phyloP scores from a whole-genome alignment of 768 basidiomycete species.

The Russula compacta region DNA sequence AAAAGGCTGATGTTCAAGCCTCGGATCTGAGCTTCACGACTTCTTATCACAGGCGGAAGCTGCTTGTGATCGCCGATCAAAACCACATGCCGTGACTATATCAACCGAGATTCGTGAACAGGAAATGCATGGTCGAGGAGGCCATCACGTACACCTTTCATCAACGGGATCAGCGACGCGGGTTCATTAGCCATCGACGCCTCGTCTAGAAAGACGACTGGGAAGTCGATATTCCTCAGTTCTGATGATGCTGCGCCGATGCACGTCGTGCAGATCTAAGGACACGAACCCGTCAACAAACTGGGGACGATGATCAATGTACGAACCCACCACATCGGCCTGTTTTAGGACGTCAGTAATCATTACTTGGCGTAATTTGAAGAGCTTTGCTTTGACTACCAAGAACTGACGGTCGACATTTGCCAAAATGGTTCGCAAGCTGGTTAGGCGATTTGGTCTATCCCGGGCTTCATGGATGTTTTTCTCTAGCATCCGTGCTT shows the following conservation, averaged over 20 bases:
- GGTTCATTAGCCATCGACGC: constrained; percentile 97
- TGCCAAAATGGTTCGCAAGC: constrained; percentile 25
- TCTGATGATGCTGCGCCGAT: constrained; percentile 62
- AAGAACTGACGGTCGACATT: constrained; percentile 27
- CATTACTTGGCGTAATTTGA: constrained; percentile 53
- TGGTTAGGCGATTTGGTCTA: constrained; percentile 23
- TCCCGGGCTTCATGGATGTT: background rate
- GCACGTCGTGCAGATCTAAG: constrained; percentile 82
- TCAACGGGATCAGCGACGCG: constrained; percentile 80
- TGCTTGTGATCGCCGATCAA: constrained; percentile 98
- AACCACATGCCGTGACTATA: constrained; percentile 68
- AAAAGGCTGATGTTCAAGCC: constrained; percentile 80
- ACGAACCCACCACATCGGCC: constrained; percentile 63
- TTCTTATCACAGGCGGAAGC: constrained; percentile 79
- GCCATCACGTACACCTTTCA: constrained; percentile 75
- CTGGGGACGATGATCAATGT: background rate
- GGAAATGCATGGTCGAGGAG: constrained; percentile 14
- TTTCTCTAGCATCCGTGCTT: constrained; percentile 18
- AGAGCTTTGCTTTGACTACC: constrained; percentile 36
- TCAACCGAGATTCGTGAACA: constrained; percentile 6
- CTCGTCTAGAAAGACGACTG: constrained; percentile 89
- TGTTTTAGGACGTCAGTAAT: constrained; percentile 49
- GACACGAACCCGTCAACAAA: constrained; percentile 2
- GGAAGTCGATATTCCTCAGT: constrained; percentile 74
- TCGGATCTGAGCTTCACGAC: constrained; percentile 59